Evolutionary conservation across 345 rosid genomes (phyloP), one percentile per base, ranked within the genome.

Genomic region (Eucalyptus albens): DNA sequence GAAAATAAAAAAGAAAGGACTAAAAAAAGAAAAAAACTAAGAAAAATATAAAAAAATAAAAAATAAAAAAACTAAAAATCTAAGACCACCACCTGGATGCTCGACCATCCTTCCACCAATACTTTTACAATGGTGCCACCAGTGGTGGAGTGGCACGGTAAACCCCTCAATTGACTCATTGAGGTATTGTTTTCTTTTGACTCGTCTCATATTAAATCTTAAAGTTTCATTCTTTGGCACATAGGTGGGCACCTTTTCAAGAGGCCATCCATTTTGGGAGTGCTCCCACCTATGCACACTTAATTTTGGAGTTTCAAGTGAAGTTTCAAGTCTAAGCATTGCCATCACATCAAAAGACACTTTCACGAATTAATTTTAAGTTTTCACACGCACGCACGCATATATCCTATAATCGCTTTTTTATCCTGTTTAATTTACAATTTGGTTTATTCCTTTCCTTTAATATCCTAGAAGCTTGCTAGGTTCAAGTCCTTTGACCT

Each of bases 311-410:
- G 27, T 56, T 56, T 56, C 27, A 22, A 56, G 27, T 56, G 1
- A 2, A 55, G 27, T 55, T 55, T 55, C 13, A 22, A 56, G 27
- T 22, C 26, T 56, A 56, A 56, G 62, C 13, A 22, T 56, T 56
- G 62, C 26, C 12, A 24, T 56, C 27, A 56, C 29, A 1, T 24
- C 29, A 22, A 56, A 56, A 56, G 62, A 24, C 62, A 22, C 62
- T 56, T 56, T 56, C 27, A 22, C 3, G 6, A 56, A 56, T 56
- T 56, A 56, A 56, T 22, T 56, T 21, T 4, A 24, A 24, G 26
- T 56, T 56, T 56, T 56, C 29, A 9, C 29, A 9, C 12, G 1
- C 5, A 0, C 3, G 2, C 9, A 0, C 2, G 22, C 11, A 22
- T 5, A 22, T 56, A 56, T 56, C 27, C 11, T 24, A 56, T 24